Conservation (phyloP, 179 eudicot genomes). For the Carnegiea gigantea region DNA sequence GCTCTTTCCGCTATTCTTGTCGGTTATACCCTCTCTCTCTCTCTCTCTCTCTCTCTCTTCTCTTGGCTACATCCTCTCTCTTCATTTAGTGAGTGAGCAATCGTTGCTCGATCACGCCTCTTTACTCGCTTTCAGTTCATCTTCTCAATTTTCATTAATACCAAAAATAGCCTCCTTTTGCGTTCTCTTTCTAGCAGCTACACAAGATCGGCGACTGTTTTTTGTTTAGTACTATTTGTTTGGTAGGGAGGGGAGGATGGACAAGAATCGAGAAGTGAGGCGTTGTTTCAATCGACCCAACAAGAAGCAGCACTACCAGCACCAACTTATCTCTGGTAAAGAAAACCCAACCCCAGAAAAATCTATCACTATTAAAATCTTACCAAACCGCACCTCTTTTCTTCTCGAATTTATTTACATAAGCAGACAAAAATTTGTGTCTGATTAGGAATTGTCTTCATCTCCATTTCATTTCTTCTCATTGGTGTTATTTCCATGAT, state of each 20-base stretch:
- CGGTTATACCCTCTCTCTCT: constrained; percentile 4
- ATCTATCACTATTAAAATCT: neutral
- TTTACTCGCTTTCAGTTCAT: constrained; percentile 22
- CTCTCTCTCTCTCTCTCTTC: too few relatives aligned
- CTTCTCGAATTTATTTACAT: neutral
- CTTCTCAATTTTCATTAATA: constrained; percentile 5
- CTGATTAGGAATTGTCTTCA: constrained; percentile 4
- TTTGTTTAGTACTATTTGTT: neutral
- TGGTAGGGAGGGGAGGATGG: neutral
- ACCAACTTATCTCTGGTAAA: constrained; percentile 17
- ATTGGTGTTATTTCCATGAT: neutral
- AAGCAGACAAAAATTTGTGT: constrained; percentile 17
- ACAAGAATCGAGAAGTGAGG: constrained; percentile 18
- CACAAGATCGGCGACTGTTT: neutral
- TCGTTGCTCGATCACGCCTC: constrained; percentile 1
- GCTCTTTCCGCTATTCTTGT: constrained; percentile 13
- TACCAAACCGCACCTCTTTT: constrained; percentile 10
- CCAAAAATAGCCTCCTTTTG: neutral
- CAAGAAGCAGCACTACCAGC: constrained; percentile 8
- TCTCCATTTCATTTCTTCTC: neutral
- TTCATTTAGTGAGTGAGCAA: constrained; percentile 10
- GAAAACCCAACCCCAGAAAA: neutral
- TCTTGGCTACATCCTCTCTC: constrained; percentile 11
- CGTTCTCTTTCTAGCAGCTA: neutral
- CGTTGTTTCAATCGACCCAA: constrained; percentile 18